Conservation (phyloP, 2,329 filamentous ascomycete genomes). For the Fusarium oxysporum region DNA sequence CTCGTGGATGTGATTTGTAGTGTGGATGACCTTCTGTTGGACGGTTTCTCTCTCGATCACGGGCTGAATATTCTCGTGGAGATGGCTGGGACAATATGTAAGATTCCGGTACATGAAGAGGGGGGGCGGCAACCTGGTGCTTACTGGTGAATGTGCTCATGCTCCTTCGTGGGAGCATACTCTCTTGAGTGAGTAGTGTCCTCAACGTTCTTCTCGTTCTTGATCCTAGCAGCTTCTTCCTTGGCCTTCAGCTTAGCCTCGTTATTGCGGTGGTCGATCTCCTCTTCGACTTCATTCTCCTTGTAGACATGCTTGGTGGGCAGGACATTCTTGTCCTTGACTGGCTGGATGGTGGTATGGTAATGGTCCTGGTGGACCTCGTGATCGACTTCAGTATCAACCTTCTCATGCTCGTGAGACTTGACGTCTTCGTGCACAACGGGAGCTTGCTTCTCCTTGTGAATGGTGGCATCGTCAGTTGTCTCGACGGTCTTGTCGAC, state of each 20-base stretch:
- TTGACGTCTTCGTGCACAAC: conserved; percentile 29
- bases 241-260: conserved; percentile 15
- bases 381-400: conserved; percentile 25
- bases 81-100: neutral
- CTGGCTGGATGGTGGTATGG: conserved; percentile 28
- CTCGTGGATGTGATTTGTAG: conserved; percentile 24
- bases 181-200: conserved; percentile 23
- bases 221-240: conserved; percentile 25
- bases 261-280: conserved; percentile 28
- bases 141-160: conserved; percentile 29
- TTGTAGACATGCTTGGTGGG: conserved; percentile 30
- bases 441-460: conserved; percentile 24
- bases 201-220: conserved; percentile 19
- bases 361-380: conserved; percentile 29
- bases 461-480: conserved; percentile 14
- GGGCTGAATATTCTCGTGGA: conserved; percentile 30
- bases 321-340: conserved; percentile 28
- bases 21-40: conserved; percentile 31
- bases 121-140: fast-evolving
- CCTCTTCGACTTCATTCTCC: conserved; percentile 22
- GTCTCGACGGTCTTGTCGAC: conserved; percentile 23
- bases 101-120: fast-evolving
- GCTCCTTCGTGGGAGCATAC: conserved; percentile 11
- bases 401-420: conserved; percentile 27
- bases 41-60: conserved; percentile 32